Percentiles rank a stretch among this genome's conserved stretches.
Evolutionary conservation across 75 land plant species (phyloP).

Genomic region (Gnetum montanum): DNA sequence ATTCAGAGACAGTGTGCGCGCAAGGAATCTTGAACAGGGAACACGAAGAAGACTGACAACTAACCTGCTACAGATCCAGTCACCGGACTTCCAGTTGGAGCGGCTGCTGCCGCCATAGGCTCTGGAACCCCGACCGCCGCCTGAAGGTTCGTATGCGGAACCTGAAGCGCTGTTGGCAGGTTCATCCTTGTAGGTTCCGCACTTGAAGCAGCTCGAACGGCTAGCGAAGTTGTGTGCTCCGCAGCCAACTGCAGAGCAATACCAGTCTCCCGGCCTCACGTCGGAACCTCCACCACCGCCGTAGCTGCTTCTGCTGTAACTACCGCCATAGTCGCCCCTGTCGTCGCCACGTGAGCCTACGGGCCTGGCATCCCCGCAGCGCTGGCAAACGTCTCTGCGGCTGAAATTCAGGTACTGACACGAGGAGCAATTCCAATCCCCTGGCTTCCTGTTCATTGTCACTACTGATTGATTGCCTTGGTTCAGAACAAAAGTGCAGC

Average conservation of each 20-base stretch:
- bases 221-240: slow-evolving; percentile 92
- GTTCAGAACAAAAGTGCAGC: not conserved
- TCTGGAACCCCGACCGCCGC: slow-evolving; percentile 19
- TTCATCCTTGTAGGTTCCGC: slow-evolving; percentile 67
- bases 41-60: not conserved
- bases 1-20: too few relatives aligned
- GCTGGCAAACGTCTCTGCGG: slow-evolving; percentile 77
- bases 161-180: slow-evolving; percentile 12
- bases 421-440: slow-evolving; percentile 90
- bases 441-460: slow-evolving; percentile 75
- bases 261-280: slow-evolving; percentile 93
- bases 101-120: slow-evolving; percentile 36
- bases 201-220: slow-evolving; percentile 86
- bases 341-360: slow-evolving; percentile 26
- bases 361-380: slow-evolving; percentile 60
- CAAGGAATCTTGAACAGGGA: not conserved
- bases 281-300: slow-evolving; percentile 42
- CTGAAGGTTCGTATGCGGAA: slow-evolving; percentile 19
- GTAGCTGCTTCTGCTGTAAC: slow-evolving; percentile 18
- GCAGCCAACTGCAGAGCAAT: slow-evolving; percentile 55
- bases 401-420: slow-evolving; percentile 87
- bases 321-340: slow-evolving; percentile 16
- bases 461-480: not conserved
- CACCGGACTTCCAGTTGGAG: slow-evolving; percentile 87
- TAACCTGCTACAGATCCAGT: slow-evolving; percentile 88